These are phyloP conservation scores for Cercospora beticola DNA, from an alignment of 2,329 filamentous ascomycete species.

Conservation along the genomic window DNA sequence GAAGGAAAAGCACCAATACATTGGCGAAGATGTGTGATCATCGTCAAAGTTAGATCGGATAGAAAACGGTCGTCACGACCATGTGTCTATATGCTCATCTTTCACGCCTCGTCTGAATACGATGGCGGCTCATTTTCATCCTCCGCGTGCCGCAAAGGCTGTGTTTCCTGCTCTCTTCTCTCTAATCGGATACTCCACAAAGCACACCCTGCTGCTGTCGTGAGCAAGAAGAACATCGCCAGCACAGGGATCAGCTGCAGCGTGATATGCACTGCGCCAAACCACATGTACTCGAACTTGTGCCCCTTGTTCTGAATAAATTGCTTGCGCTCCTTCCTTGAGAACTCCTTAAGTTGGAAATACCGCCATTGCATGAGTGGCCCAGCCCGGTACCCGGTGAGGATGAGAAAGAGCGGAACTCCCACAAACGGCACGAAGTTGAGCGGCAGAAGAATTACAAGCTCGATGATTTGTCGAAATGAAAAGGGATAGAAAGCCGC, in stretches of 20 bases:
- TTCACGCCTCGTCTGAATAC: slow-evolving; percentile 36
- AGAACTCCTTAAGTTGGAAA: slow-evolving; percentile 75
- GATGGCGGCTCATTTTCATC: slow-evolving; percentile 30
- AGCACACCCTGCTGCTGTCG: slow-evolving; percentile 78
- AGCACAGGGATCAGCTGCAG: slow-evolving; percentile 85
- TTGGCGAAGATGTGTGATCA: background rate
- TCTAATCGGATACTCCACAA: slow-evolving; percentile 84
- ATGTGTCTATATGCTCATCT: background rate
- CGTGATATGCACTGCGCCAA: slow-evolving; percentile 79
- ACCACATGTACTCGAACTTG: slow-evolving; percentile 86
- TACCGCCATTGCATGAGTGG: slow-evolving; percentile 90
- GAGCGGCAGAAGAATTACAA: slow-evolving; percentile 65
- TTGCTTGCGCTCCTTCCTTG: slow-evolving; percentile 69
- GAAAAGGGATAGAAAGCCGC: slow-evolving; percentile 88
- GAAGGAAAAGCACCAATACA: background rate
- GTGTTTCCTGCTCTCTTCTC: slow-evolving; percentile 43
- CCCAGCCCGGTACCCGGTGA: slow-evolving; percentile 83
- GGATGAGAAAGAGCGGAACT: slow-evolving; percentile 78
- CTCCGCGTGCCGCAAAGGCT: slow-evolving; percentile 12
- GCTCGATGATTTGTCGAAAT: slow-evolving; percentile 83
- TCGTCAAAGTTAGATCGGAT: background rate
- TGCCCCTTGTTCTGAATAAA: slow-evolving; percentile 64
- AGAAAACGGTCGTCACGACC: background rate
- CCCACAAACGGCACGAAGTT: slow-evolving; percentile 85
- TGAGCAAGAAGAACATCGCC: slow-evolving; percentile 93